A percentile compares a stretch with the other conserved stretches of the same genome.
phyloP scores from a whole-genome alignment of 805 yeast species.

The Saccharomycopsis selenospora region DNA sequence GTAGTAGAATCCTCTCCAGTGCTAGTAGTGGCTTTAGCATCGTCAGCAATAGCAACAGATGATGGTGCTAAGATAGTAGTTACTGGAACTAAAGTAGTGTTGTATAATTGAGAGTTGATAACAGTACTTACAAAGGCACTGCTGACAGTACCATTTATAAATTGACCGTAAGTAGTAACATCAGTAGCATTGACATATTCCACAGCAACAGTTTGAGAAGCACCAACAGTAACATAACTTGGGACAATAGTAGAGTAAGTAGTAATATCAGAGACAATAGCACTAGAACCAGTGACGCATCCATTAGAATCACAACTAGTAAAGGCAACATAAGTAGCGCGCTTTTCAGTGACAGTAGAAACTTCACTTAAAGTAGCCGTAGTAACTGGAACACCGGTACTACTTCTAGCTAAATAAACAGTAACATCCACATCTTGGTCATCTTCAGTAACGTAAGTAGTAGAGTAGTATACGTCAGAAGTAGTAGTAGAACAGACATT shows the following conservation, averaged over 20 bases:
- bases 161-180: constrained; percentile 13
- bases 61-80: constrained; percentile 8
- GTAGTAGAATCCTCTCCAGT: background rate
- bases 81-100: constrained; percentile 15
- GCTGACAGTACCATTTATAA: constrained; percentile 10
- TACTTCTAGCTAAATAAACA: constrained; percentile 8
- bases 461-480: constrained; percentile 17
- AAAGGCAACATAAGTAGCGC: constrained; percentile 14
- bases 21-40: background rate
- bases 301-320: constrained; percentile 7
- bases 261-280: constrained; percentile 12
- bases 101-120: constrained; percentile 7
- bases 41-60: background rate
- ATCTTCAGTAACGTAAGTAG: constrained; percentile 16
- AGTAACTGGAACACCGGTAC: background rate
- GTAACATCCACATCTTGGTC: constrained; percentile 18
- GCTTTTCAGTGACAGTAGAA: constrained; percentile 5
- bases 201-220: constrained; percentile 2
- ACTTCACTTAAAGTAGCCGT: constrained; percentile 9
- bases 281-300: constrained; percentile 19
- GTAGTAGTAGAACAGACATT: constrained; percentile 19
- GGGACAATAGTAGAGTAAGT: constrained; percentile 18
- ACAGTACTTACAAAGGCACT: constrained; percentile 6
- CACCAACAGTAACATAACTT: constrained; percentile 1
- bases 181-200: constrained; percentile 10